phyloP scores from a whole-genome alignment of 2,329 filamentous ascomycete genomes.

The Chaetomium sp. region DNA sequence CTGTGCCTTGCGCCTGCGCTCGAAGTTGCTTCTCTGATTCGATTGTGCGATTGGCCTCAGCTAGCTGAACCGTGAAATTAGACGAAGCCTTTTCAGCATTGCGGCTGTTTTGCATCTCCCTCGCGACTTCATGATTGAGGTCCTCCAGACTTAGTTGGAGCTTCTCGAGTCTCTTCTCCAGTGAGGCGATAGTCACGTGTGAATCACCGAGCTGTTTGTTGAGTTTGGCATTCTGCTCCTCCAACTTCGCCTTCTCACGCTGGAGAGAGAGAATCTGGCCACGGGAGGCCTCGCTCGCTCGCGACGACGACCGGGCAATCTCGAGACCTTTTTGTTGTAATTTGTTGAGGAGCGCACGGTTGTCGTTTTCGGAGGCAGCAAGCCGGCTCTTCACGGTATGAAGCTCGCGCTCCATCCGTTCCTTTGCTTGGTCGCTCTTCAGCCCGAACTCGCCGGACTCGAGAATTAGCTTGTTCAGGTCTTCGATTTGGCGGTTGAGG shows the following conservation, averaged over 20 bases:
- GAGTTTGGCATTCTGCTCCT: slow-evolving; percentile 80
- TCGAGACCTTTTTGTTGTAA: slow-evolving; percentile 96
- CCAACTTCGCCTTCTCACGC: slow-evolving; percentile 77
- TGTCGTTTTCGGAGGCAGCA: slow-evolving; percentile 92
- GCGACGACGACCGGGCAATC: slow-evolving; percentile 86
- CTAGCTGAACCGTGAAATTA: slow-evolving; percentile 76
- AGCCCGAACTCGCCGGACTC: slow-evolving; percentile 87
- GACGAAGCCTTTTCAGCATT: slow-evolving; percentile 89
- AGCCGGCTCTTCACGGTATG: slow-evolving; percentile 88
- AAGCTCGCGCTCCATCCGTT: slow-evolving; percentile 86
- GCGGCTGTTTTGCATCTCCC: slow-evolving; percentile 85
- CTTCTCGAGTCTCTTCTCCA: slow-evolving; percentile 96
- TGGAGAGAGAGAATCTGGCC: slow-evolving; percentile 75
- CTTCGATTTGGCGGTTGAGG: slow-evolving; percentile 78
- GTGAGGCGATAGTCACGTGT: slow-evolving; percentile 76
- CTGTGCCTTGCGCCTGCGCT: slow-evolving; percentile 81
- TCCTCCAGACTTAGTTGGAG: slow-evolving; percentile 86
- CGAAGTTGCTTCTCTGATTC: slow-evolving; percentile 89
- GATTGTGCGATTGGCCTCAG: slow-evolving; percentile 84
- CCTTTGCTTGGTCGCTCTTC: slow-evolving; percentile 91
- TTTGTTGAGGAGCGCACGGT: slow-evolving; percentile 92
- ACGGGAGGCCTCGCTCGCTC: slow-evolving; percentile 80
- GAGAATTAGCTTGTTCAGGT: slow-evolving; percentile 81
- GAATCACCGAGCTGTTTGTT: slow-evolving; percentile 83
- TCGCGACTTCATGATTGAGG: slow-evolving; percentile 84